Base-by-base conservation (phyloP, 768 basidiomycete species). In the Lactarius psammicola region DNA sequence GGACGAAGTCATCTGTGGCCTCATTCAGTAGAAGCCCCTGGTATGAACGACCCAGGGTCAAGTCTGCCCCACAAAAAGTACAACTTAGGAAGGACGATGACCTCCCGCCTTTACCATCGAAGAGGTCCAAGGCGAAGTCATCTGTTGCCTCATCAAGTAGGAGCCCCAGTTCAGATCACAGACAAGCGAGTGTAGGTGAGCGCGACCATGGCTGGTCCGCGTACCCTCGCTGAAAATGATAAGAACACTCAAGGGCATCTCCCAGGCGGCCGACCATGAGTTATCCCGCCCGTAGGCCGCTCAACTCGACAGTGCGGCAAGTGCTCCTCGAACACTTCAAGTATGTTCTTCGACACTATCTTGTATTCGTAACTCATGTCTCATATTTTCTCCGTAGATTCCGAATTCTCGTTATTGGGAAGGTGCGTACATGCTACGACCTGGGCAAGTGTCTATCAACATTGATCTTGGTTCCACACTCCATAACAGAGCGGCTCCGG, bases 401-500 rank as follows among this genome's bases (percentile, higher is more conserved):
- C 55, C 60, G 55, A 33, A 33, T 33, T 7, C 31, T 33, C 7
- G 31, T 33, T 7, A 3, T 33, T 3, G 31, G 31, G 31, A 33
- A 33, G 31, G 31, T 33, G 31, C 31, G n/a, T n/a, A n/a, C n/a
- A n/a, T n/a, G n/a, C n/a, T n/a, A n/a, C n/a, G n/a, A n/a, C n/a
- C n/a, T n/a, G n/a, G n/a, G n/a, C n/a, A n/a, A n/a, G n/a, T n/a
- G n/a, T n/a, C n/a, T n/a, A n/a, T n/a, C n/a, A n/a, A n/a, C n/a
- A n/a, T n/a, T n/a, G n/a, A n/a, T n/a, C n/a, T n/a, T n/a, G n/a
- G n/a, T n/a, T n/a, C n/a, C n/a, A n/a, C n/a, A n/a, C n/a, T n/a
- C n/a, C n/a, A n/a, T n/a, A n/a, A n/a, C 46, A 65, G 64, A 46
- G 33, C 1, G n/a, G 23, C 4, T 65, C 64, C 1, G 64, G 64